phyloP scores from a whole-genome alignment of 2,329 filamentous ascomycete genomes.

The Sporothrix variecibatus region DNA sequence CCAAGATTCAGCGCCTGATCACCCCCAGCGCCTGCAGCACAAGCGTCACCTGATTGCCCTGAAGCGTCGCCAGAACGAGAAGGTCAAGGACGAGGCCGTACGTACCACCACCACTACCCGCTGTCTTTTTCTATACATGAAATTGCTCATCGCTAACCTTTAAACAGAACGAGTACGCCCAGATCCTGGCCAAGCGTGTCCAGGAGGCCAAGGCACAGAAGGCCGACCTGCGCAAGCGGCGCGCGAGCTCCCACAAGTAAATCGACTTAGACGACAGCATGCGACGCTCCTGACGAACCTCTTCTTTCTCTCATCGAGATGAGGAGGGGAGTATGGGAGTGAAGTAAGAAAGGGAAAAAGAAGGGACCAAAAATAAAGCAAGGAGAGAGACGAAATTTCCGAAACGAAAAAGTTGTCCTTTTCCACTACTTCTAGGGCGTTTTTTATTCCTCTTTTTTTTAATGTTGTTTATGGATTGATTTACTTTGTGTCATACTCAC shows the following conservation, averaged over 20 bases:
- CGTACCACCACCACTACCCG: slow-evolving; percentile 52
- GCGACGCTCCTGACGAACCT: slow-evolving; percentile 6
- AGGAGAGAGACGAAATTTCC: slow-evolving; percentile 8
- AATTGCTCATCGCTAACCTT: neutral
- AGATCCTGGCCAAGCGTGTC: slow-evolving; percentile 95
- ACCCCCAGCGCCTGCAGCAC: slow-evolving; percentile 99
- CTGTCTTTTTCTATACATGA: neutral
- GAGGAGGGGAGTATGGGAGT: neutral
- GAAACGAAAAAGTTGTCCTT: slow-evolving; percentile 1
- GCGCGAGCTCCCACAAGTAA: slow-evolving; percentile 93
- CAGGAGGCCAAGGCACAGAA: slow-evolving; percentile 93
- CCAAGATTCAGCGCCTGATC: slow-evolving; percentile 99
- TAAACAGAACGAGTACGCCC: slow-evolving; percentile 87
- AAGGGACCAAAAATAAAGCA: slow-evolving; percentile 5
- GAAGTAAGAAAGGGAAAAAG: neutral
- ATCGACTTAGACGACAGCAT: neutral
- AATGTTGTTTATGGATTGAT: slow-evolving; percentile 17
- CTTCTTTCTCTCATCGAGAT: neutral
- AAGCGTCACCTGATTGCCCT: slow-evolving; percentile 97
- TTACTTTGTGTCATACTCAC: slow-evolving; percentile 9
- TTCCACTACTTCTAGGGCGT: slow-evolving; percentile 3
- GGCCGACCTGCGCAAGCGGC: slow-evolving; percentile 92
- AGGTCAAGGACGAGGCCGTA: slow-evolving; percentile 98
- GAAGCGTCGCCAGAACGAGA: slow-evolving; percentile 97
- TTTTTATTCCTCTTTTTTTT: slow-evolving; percentile 20